Conservation (phyloP, 2,329 filamentous ascomycete species). For the Colletotrichum incanum region DNA sequence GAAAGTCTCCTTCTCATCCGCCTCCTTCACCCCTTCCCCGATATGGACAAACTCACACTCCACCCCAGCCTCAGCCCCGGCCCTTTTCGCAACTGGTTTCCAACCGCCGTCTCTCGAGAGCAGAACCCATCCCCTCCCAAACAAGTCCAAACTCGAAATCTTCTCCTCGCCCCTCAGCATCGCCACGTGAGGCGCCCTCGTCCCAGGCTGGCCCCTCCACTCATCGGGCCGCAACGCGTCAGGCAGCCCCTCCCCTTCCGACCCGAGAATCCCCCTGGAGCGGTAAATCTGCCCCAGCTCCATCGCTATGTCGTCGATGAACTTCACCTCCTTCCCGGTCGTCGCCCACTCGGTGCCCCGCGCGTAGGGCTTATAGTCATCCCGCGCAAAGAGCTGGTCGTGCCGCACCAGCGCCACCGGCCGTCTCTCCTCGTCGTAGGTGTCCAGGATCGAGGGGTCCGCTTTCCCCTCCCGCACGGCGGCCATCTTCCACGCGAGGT, state of each 20-base stretch:
- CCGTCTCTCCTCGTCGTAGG: constrained; percentile 57
- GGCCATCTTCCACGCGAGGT: constrained; percentile 61
- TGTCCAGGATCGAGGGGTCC: constrained; percentile 49
- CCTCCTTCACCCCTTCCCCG: background rate
- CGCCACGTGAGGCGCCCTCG: constrained; percentile 45
- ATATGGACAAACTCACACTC: constrained; percentile 15
- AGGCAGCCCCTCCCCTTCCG: background rate
- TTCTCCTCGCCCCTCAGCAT: constrained; percentile 12
- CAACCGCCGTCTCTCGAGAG: constrained; percentile 56
- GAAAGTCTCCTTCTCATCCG: background rate
- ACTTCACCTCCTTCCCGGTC: background rate
- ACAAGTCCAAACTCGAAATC: constrained; percentile 16
- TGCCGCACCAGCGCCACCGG: constrained; percentile 51
- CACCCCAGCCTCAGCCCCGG: background rate
- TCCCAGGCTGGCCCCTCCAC: constrained; percentile 47
- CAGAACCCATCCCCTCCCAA: constrained; percentile 47
- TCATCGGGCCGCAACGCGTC: constrained; percentile 44
- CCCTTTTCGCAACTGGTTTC: constrained; percentile 26
- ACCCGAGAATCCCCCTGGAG: background rate
- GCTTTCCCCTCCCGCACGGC: constrained; percentile 50
- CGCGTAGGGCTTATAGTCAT: constrained; percentile 44
- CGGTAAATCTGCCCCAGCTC: constrained; percentile 31
- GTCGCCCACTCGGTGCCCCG: constrained; percentile 34
- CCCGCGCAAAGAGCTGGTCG: constrained; percentile 47
- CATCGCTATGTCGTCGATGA: constrained; percentile 20